Evolutionary conservation across 495 filamentous ascomycete species (phyloP).

Genomic region (Aspergillus haitiensis): DNA sequence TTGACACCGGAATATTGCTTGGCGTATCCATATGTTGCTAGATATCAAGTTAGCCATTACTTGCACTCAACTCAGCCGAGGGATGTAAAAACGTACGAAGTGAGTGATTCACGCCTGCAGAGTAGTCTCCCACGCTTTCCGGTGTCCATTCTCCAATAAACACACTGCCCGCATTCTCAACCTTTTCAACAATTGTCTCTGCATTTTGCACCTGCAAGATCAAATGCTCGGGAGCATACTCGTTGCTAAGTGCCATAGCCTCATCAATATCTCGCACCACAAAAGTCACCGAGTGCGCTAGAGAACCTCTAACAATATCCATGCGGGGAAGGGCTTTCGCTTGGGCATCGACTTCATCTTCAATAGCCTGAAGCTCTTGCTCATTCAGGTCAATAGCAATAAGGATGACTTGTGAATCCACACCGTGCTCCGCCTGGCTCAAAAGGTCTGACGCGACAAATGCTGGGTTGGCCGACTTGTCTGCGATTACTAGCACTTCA

Average conservation of each 20-base stretch:
- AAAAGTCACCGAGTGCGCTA: conserved; percentile 86
- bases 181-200: conserved; percentile 66
- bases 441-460: conserved; percentile 95
- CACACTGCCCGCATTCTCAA: conserved; percentile 94
- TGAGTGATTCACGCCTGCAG: conserved; percentile 94
- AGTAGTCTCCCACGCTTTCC: conserved; percentile 96
- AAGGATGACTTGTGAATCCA: conserved; percentile 91
- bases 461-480: conserved; percentile 82
- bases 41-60: conserved; percentile 20
- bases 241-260: conserved; percentile 84
- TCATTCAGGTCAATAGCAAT: conserved; percentile 82
- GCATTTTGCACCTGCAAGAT: conserved; percentile 85
- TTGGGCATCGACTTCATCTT: conserved; percentile 86
- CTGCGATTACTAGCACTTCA: conserved; percentile 95
- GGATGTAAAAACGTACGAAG: conserved; percentile 67
- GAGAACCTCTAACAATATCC: conserved; percentile 89
- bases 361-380: conserved; percentile 70
- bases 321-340: conserved; percentile 86
- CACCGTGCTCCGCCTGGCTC: conserved; percentile 94
- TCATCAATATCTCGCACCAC: conserved; percentile 76
- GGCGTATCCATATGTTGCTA: conserved; percentile 95
- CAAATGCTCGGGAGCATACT: conserved; percentile 96
- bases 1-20: conserved; percentile 98
- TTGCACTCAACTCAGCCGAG: background rate
- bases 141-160: conserved; percentile 96